Evolutionary conservation across 140 eudicot genomes (phyloP).

Genomic region (Cichorium intybus): DNA sequence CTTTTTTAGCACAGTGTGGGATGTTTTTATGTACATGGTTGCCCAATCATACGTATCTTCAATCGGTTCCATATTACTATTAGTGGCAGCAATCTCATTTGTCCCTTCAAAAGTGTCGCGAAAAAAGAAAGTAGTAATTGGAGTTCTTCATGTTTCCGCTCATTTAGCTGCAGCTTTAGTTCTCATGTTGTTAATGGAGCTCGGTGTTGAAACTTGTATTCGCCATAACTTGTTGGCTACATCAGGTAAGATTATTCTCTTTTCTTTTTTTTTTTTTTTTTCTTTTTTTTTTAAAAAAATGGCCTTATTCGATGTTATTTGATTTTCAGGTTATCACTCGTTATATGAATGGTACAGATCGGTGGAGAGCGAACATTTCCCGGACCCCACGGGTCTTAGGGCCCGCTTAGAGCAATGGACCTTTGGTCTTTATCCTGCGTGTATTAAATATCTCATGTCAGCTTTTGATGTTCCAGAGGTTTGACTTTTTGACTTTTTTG

Average conservation of each 20-base stretch:
- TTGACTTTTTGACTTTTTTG: conserved; percentile 18
- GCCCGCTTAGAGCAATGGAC: conserved; percentile 96
- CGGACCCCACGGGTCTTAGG: conserved; percentile 87
- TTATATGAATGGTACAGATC: conserved; percentile 82
- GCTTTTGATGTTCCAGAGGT: conserved; percentile 98
- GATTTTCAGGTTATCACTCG: conserved; percentile 74
- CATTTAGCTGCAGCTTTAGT: conserved; percentile 82
- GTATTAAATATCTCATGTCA: conserved; percentile 91
- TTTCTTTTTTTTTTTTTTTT: neutral
- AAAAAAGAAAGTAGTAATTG: conserved; percentile 62
- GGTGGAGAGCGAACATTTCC: conserved; percentile 84
- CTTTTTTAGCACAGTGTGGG: conserved; percentile 68
- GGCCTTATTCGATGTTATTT: too few relatives aligned
- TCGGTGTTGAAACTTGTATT: conserved; percentile 83
- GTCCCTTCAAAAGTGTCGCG: conserved; percentile 78
- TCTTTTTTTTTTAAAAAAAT: too few relatives aligned
- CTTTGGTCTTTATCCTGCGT: conserved; percentile 91
- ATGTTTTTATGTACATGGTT: conserved; percentile 64
- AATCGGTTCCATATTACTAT: conserved; percentile 56
- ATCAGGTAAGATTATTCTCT: conserved; percentile 40
- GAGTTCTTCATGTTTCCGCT: conserved; percentile 78
- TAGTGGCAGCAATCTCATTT: conserved; percentile 56
- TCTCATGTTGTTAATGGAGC: conserved; percentile 83
- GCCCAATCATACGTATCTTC: conserved; percentile 75
- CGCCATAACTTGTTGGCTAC: conserved; percentile 80